phyloP scores from a whole-genome alignment of 2,329 filamentous ascomycete genomes.

The Epichloe amarillans region DNA sequence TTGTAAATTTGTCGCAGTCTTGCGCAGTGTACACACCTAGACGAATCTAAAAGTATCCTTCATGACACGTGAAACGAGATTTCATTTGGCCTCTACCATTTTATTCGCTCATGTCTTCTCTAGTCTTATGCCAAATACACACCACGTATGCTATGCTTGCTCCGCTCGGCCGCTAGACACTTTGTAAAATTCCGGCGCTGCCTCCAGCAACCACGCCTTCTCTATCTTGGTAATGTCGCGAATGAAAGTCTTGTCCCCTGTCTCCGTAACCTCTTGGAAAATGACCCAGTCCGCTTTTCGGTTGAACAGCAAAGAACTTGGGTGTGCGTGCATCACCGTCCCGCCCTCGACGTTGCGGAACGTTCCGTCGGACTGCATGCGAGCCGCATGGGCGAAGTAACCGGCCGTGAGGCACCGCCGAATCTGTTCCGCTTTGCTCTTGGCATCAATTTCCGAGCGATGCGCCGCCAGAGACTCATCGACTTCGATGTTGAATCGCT shows the following conservation, averaged over 20 bases:
- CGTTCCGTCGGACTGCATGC: constrained; percentile 85
- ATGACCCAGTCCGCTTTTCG: constrained; percentile 94
- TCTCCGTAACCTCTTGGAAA: constrained; percentile 89
- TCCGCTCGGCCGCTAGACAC: constrained; percentile 26
- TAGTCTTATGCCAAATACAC: not conserved
- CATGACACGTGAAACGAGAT: too few relatives aligned
- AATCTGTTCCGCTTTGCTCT: constrained; percentile 54
- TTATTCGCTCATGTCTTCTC: not conserved
- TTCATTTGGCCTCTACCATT: too few relatives aligned
- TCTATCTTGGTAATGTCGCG: constrained; percentile 88
- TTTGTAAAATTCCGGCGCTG: constrained; percentile 72
- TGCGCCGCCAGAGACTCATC: constrained; percentile 44
- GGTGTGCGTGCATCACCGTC: constrained; percentile 72
- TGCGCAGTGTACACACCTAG: too few relatives aligned
- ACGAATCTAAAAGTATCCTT: too few relatives aligned
- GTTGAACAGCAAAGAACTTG: constrained; percentile 89
- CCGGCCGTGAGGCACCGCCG: constrained; percentile 74
- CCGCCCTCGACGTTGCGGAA: constrained; percentile 76
- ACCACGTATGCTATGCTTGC: not conserved
- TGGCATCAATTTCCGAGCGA: constrained; percentile 17
- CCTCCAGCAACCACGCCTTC: constrained; percentile 82
- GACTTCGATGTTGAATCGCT: constrained; percentile 64
- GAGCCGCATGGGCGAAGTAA: constrained; percentile 85
- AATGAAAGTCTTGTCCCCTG: constrained; percentile 76
- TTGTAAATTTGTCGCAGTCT: too few relatives aligned